These are phyloP conservation scores for Kwoniella shandongensis DNA, from an alignment of 768 basidiomycete genomes.

Conservation along the genomic window DNA sequence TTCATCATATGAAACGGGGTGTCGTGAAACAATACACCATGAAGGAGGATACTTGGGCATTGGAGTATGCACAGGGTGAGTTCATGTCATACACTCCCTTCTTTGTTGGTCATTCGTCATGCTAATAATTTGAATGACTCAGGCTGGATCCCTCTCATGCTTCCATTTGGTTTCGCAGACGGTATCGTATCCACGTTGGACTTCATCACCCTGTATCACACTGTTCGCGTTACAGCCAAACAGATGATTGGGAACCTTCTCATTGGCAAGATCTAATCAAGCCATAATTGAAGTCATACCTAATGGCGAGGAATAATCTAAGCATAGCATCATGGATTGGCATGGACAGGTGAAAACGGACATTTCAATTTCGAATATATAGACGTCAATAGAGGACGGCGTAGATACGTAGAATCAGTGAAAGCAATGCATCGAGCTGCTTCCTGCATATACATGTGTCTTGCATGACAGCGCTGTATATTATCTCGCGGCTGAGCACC, in stretches of 20 bases:
- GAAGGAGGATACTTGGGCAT: slow-evolving; percentile 91
- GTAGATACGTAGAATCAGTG: no score
- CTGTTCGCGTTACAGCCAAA: slow-evolving; percentile 70
- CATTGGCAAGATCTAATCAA: slow-evolving; percentile 75
- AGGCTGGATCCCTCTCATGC: slow-evolving; percentile 98
- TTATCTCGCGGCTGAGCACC: no score
- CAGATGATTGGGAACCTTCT: slow-evolving; percentile 81
- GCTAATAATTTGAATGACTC: neutral
- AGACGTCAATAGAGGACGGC: no score
- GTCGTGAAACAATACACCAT: slow-evolving; percentile 95
- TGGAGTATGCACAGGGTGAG: slow-evolving; percentile 90
- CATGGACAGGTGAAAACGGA: no score
- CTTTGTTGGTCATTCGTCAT: neutral
- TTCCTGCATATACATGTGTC: no score
- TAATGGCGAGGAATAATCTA: no score
- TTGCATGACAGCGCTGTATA: no score
- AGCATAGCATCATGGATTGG: no score
- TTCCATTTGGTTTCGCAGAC: slow-evolving; percentile 91
- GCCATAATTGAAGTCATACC: no score
- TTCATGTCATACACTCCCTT: slow-evolving; percentile 14
- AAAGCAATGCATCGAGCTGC: no score
- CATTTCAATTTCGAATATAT: no score
- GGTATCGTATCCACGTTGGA: slow-evolving; percentile 84
- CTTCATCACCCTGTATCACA: slow-evolving; percentile 74
- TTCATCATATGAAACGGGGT: slow-evolving; percentile 80